Percentiles rank a stretch among this genome's conserved stretches.
Conservation (phyloP, 441 rosid genomes). For the Erodium trifolium region DNA sequence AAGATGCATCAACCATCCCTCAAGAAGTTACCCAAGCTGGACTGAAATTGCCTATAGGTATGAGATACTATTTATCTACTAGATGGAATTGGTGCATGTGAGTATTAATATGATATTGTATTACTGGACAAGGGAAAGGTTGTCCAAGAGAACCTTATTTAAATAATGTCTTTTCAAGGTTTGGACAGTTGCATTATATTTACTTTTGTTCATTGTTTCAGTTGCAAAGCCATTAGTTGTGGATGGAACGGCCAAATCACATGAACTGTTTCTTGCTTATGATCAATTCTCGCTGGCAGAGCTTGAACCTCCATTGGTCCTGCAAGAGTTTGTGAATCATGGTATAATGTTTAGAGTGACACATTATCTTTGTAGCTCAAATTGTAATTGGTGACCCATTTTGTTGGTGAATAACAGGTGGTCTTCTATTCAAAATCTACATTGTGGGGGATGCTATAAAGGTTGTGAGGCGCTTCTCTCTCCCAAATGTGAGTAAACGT, state of each 20-base stretch:
- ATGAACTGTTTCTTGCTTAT: constrained; percentile 54
- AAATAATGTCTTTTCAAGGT: no score
- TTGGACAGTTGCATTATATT: no score
- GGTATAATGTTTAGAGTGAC: constrained; percentile 31
- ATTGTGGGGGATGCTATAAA: constrained; percentile 60
- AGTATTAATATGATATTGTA: neutral
- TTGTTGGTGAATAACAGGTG: constrained; percentile 29
- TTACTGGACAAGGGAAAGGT: neutral
- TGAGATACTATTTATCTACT: neutral
- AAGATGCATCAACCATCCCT: constrained; percentile 63
- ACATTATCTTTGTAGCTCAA: constrained; percentile 20
- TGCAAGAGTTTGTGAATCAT: constrained; percentile 68
- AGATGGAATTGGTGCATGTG: neutral
- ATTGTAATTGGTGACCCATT: neutral
- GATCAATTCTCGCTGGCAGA: constrained; percentile 44
- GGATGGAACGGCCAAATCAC: constrained; percentile 65
- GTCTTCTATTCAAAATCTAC: constrained; percentile 57
- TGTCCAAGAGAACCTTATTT: no score
- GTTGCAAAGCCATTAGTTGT: constrained; percentile 59
- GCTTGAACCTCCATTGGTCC: constrained; percentile 57
- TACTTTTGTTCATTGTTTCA: constrained; percentile 25
- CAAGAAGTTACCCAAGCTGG: constrained; percentile 65
- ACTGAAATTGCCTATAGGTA: constrained; percentile 79
- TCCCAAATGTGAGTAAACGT: constrained; percentile 45
- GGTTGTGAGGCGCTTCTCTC: constrained; percentile 54